Evolutionary conservation across 306 rosid genomes (phyloP).

Genomic region (Vigna nakashimae): DNA sequence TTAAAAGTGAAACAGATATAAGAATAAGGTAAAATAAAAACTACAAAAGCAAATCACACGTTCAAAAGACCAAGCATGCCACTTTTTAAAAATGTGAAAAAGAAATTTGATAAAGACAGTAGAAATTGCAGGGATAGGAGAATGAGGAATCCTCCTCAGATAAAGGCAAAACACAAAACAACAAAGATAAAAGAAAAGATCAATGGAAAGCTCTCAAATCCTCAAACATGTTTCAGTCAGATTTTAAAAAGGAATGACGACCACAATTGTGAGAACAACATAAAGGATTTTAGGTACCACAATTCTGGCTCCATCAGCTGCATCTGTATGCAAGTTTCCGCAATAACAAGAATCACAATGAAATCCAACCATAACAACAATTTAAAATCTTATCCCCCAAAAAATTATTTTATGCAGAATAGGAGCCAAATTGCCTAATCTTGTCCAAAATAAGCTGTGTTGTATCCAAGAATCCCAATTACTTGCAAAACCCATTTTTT

Average conservation of each 20-base stretch:
- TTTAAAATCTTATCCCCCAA: background rate
- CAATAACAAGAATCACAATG: background rate
- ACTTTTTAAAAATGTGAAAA: background rate
- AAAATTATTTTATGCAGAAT: background rate
- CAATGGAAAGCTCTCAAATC: background rate
- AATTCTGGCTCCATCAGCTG: background rate
- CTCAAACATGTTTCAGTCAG: background rate
- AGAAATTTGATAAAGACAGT: conserved; percentile 10
- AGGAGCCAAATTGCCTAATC: conserved; percentile 12
- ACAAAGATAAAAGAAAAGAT: background rate
- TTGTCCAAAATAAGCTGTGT: conserved; percentile 4
- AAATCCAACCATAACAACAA: background rate
- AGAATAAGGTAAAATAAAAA: conserved; percentile 24
- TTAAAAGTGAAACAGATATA: conserved; percentile 29
- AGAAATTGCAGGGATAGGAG: conserved; percentile 11
- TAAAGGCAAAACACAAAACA: conserved; percentile 8
- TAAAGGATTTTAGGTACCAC: background rate
- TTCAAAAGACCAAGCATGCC: conserved; percentile 12
- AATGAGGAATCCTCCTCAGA: background rate
- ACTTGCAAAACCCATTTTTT: conserved; percentile 1
- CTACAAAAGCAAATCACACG: background rate
- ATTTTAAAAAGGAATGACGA: background rate
- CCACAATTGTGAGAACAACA: background rate
- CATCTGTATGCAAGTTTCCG: background rate
- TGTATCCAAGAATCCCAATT: conserved; percentile 17